phyloP scores from a whole-genome alignment of 306 rosid species.

The Acacia acuminata region DNA sequence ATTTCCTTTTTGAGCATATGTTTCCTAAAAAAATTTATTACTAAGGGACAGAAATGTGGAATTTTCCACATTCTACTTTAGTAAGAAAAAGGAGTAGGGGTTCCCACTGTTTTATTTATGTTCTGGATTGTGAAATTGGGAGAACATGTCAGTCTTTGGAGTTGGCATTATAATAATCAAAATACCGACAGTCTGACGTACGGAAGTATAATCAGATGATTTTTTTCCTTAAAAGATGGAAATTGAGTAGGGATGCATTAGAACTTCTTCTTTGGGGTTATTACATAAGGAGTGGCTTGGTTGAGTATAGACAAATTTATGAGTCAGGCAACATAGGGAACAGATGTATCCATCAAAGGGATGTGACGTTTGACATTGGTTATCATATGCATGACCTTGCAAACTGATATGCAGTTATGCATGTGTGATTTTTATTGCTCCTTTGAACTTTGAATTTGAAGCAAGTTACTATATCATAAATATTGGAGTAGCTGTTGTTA shows the following conservation, averaged over 20 bases:
- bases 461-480: constrained; percentile 15
- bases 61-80: background rate
- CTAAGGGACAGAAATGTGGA: background rate
- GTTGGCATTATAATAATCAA: background rate
- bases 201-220: background rate
- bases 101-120: constrained; percentile 21
- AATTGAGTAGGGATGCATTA: constrained; percentile 7
- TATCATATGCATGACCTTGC: constrained; percentile 3
- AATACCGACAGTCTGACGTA: background rate
- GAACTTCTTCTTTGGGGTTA: background rate
- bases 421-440: background rate
- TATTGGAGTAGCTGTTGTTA: constrained; percentile 37
- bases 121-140: constrained; percentile 20
- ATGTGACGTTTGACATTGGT: constrained; percentile 2
- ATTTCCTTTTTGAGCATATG: background rate
- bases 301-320: constrained; percentile 2
- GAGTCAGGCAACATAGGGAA: constrained; percentile 2
- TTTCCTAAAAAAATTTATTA: background rate
- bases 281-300: constrained; percentile 4
- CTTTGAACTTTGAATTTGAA: constrained; percentile 3
- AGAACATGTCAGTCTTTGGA: background rate
- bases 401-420: background rate
- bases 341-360: background rate
- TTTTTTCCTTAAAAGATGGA: constrained; percentile 12
- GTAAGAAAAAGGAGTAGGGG: constrained; percentile 20